Conservation (phyloP, 208 protist genomes). For the Trypanosoma grayi region DNA sequence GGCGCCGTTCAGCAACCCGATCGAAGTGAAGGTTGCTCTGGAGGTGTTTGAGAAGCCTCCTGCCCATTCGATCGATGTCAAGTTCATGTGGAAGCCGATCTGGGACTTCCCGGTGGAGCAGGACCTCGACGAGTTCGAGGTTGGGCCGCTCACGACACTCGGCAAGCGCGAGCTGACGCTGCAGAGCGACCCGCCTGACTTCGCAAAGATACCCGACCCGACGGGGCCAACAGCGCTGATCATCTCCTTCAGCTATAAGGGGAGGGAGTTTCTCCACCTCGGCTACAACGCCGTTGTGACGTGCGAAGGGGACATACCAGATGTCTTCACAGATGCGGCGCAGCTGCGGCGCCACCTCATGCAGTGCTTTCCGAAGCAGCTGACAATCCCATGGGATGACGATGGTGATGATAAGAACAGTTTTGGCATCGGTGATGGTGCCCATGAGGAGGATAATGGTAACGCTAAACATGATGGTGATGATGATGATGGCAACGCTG, state of each 20-base stretch:
- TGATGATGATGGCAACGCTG: not conserved
- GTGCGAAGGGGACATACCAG: slow-evolving; percentile 67
- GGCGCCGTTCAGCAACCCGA: slow-evolving; percentile 44
- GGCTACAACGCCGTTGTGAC: slow-evolving; percentile 68
- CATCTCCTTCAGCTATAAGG: slow-evolving; percentile 62
- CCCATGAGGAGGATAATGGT: not conserved
- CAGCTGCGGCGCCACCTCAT: slow-evolving; percentile 49
- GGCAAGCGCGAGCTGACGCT: slow-evolving; percentile 70
- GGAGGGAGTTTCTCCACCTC: slow-evolving; percentile 70
- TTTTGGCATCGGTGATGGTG: not conserved
- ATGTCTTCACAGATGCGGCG: slow-evolving; percentile 60
- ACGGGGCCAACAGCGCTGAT: slow-evolving; percentile 77
- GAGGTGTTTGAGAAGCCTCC: slow-evolving; percentile 69
- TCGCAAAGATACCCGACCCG: slow-evolving; percentile 68
- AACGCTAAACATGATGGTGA: not conserved
- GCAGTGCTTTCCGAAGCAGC: slow-evolving; percentile 46
- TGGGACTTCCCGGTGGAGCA: slow-evolving; percentile 84
- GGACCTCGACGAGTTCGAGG: slow-evolving; percentile 76
- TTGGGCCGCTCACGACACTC: slow-evolving; percentile 56
- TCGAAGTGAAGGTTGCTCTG: slow-evolving; percentile 48
- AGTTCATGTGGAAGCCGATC: slow-evolving; percentile 79
- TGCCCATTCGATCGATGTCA: slow-evolving; percentile 47
- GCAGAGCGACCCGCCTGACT: slow-evolving; percentile 65
- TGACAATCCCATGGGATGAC: slow-evolving; percentile 19
- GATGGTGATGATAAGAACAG: not conserved